phyloP scores from a whole-genome alignment of 352 stramenopile species.

The Pythium aristosporum region DNA sequence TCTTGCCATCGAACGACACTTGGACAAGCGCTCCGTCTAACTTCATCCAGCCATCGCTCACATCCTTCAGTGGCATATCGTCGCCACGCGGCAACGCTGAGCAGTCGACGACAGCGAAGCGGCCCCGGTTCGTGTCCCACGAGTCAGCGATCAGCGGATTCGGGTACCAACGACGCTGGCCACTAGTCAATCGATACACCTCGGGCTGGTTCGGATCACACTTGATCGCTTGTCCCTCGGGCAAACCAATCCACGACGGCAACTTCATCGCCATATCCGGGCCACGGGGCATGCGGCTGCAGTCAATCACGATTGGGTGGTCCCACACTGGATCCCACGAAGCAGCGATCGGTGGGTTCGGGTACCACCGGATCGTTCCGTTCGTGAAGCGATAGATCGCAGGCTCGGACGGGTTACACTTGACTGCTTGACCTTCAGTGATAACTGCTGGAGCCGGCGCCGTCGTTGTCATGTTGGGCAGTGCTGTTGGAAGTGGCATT shows the following conservation, averaged over 20 bases:
- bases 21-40: constrained; percentile 26
- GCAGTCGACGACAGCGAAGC: constrained; percentile 2
- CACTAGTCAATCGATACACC: constrained; percentile 17
- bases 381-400: too few relatives aligned
- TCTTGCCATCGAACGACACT: constrained; percentile 32
- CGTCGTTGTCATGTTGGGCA: too few relatives aligned
- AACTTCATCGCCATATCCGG: constrained; percentile 22
- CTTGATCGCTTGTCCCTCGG: constrained; percentile 23
- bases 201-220: constrained; percentile 3
- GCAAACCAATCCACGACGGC: background rate
- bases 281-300: too few relatives aligned
- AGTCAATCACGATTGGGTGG: too few relatives aligned
- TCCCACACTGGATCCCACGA: too few relatives aligned
- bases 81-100: background rate
- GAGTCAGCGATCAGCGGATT: constrained; percentile 20
- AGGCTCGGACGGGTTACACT: too few relatives aligned
- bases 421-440: too few relatives aligned
- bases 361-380: too few relatives aligned
- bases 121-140: constrained; percentile 23
- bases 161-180: constrained; percentile 17
- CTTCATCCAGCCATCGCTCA: constrained; percentile 17
- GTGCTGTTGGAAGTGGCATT: too few relatives aligned
- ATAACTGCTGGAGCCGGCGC: too few relatives aligned
- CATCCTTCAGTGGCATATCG: background rate
- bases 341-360: too few relatives aligned